A percentile compares a stretch with the other conserved stretches of the same genome.
These are phyloP conservation scores for Murraya koenigii DNA, from an alignment of 345 rosid species.

Conservation along the genomic window DNA sequence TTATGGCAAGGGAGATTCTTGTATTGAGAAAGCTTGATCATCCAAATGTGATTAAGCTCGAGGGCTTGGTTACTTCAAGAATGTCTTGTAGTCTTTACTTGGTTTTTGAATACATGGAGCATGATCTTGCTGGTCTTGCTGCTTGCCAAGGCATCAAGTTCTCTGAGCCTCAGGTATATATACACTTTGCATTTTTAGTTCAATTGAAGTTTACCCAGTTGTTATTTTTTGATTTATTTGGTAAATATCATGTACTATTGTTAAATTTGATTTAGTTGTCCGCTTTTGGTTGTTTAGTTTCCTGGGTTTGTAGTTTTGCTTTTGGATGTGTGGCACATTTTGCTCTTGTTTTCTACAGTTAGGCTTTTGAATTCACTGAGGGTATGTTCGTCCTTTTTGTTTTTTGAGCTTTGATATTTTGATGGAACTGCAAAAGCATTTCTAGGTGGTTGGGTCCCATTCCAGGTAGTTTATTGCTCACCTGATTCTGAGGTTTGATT, in stretches of 20 bases:
- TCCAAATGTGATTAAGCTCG: slow-evolving; percentile 84
- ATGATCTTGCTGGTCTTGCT: slow-evolving; percentile 85
- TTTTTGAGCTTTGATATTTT: slow-evolving; percentile 23
- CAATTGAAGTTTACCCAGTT: not conserved
- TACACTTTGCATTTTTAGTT: not conserved
- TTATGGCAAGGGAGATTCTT: slow-evolving; percentile 97
- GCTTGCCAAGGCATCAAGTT: slow-evolving; percentile 73
- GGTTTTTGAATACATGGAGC: slow-evolving; percentile 93
- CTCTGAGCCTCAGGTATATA: slow-evolving; percentile 76
- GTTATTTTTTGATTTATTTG: not conserved
- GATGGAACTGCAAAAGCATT: slow-evolving; percentile 19
- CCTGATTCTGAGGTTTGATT: too few species aligned
- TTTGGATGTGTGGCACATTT: slow-evolving; percentile 19
- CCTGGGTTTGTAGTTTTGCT: slow-evolving; percentile 21
- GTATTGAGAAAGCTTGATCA: slow-evolving; percentile 68
- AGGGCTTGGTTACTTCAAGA: slow-evolving; percentile 87
- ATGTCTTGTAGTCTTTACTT: slow-evolving; percentile 87
- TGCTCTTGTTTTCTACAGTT: slow-evolving; percentile 16
- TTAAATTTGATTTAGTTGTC: slow-evolving; percentile 3
- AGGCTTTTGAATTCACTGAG: slow-evolving; percentile 17
- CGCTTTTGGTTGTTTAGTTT: slow-evolving; percentile 18
- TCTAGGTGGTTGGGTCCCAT: slow-evolving; percentile 34
- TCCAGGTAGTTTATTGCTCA: slow-evolving; percentile 8
- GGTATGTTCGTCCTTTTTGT: slow-evolving; percentile 19
- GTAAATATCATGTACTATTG: not conserved